Percentiles rank a stretch among this genome's conserved stretches.
These are phyloP conservation scores for Colletotrichum acutatum DNA, from an alignment of 2,329 filamentous ascomycete genomes.

Conservation along the genomic window DNA sequence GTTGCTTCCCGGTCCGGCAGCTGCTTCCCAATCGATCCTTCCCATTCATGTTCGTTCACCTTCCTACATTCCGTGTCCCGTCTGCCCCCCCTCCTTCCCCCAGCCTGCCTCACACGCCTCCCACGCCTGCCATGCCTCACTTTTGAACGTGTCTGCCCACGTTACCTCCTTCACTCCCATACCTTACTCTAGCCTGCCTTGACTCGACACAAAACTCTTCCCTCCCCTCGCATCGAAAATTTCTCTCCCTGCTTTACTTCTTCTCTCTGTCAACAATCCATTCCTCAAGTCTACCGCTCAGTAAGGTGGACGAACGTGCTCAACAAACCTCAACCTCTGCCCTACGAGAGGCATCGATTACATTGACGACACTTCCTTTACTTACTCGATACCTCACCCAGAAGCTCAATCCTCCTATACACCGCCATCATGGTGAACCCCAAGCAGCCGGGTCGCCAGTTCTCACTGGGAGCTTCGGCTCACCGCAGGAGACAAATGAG, in stretches of 20 bases:
- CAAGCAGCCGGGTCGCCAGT: conserved; percentile 46
- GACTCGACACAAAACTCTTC: conserved; percentile 12
- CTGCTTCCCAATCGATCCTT: neutral
- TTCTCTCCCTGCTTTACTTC: neutral
- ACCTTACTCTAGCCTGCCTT: no score
- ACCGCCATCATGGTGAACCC: conserved; percentile 14
- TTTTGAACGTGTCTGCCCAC: neutral
- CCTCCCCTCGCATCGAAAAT: neutral
- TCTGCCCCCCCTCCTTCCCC: neutral
- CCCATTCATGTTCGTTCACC: no score
- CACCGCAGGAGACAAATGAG: conserved; percentile 60
- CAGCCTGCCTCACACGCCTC: neutral
- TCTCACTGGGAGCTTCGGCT: conserved; percentile 56
- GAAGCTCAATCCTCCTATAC: neutral
- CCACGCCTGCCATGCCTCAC: neutral
- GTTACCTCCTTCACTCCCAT: neutral
- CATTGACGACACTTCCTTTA: neutral
- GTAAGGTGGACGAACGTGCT: neutral
- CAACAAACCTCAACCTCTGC: neutral
- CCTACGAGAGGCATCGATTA: neutral
- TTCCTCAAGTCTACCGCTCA: neutral
- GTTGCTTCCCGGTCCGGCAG: neutral
- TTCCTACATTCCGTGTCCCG: neutral
- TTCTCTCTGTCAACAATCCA: neutral
- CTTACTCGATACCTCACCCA: neutral